Percentiles rank a stretch among this genome's conserved stretches.
These are phyloP conservation scores for Diaporthe ampelina DNA, from an alignment of 2,329 filamentous ascomycete species.

Conservation along the genomic window DNA sequence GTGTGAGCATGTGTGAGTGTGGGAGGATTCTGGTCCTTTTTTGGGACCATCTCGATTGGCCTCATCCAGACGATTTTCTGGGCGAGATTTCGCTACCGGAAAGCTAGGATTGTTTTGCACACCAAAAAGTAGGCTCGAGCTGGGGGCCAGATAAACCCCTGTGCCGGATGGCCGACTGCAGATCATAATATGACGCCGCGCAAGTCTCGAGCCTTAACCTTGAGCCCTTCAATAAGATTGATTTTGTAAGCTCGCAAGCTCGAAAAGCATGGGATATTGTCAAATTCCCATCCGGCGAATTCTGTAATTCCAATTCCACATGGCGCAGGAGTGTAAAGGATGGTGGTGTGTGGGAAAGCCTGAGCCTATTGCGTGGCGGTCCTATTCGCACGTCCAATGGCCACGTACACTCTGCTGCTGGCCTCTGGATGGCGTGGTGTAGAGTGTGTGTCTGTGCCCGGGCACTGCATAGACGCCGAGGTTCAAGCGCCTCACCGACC, in stretches of 20 bases:
- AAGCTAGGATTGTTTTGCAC: background rate
- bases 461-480: constrained; percentile 27
- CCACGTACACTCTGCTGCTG: background rate
- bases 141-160: background rate
- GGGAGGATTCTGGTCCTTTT: background rate
- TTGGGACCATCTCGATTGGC: constrained; percentile 23
- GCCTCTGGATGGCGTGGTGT: background rate
- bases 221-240: constrained; percentile 6
- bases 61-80: constrained; percentile 2
- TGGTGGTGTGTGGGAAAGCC: background rate
- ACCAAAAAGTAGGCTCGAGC: background rate
- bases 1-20: background rate
- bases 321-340: background rate
- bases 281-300: background rate
- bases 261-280: constrained; percentile 16
- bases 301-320: background rate
- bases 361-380: background rate
- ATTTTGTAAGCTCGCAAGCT: background rate
- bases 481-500: constrained; percentile 14
- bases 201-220: constrained; percentile 8
- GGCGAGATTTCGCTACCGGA: constrained; percentile 17
- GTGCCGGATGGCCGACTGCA: background rate
- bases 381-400: too few species aligned
- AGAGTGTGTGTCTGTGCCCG: constrained; percentile 10
- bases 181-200: constrained; percentile 24